A percentile compares a stretch with the other conserved stretches of the same genome.
These are phyloP conservation scores for Rhizopus microsporus DNA, from an alignment of 371 early-diverging fungal species.

Conservation along the genomic window DNA sequence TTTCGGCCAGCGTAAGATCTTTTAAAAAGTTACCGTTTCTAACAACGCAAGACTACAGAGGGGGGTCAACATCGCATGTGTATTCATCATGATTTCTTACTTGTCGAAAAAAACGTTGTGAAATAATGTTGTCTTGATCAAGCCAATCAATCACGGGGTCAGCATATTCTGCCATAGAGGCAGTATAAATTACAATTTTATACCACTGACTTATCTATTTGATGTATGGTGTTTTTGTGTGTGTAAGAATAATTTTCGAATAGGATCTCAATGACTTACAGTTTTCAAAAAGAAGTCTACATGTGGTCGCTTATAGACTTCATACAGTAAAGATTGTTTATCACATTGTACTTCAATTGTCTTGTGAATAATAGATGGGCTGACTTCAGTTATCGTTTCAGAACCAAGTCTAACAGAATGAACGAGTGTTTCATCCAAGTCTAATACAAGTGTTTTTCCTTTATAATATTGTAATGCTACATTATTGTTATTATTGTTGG, in stretches of 20 bases:
- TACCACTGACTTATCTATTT: conserved; percentile 91
- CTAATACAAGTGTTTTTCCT: conserved; percentile 89
- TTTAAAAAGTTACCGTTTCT: conserved; percentile 84
- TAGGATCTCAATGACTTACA: conserved; percentile 35
- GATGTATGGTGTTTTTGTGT: background rate
- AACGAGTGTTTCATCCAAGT: conserved; percentile 96
- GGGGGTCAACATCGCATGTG: background rate
- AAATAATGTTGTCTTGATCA: conserved; percentile 80
- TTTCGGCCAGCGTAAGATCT: conserved; percentile 80
- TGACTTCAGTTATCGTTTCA: conserved; percentile 23
- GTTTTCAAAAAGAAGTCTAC: conserved; percentile 93
- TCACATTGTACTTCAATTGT: conserved; percentile 90
- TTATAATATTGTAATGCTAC: conserved; percentile 36
- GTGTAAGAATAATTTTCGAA: background rate
- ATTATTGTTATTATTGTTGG: background rate
- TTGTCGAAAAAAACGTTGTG: conserved; percentile 84
- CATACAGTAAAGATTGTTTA: conserved; percentile 87
- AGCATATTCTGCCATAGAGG: conserved; percentile 96
- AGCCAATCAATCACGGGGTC: conserved; percentile 97
- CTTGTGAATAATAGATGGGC: conserved; percentile 36
- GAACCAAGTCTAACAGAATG: conserved; percentile 70
- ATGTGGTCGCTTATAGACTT: conserved; percentile 95
- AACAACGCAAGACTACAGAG: conserved; percentile 67
- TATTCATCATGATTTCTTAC: conserved; percentile 32
- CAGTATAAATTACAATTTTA: conserved; percentile 97